Conservation (phyloP, 140 eudicot species). For the Anethum foeniculum region DNA sequence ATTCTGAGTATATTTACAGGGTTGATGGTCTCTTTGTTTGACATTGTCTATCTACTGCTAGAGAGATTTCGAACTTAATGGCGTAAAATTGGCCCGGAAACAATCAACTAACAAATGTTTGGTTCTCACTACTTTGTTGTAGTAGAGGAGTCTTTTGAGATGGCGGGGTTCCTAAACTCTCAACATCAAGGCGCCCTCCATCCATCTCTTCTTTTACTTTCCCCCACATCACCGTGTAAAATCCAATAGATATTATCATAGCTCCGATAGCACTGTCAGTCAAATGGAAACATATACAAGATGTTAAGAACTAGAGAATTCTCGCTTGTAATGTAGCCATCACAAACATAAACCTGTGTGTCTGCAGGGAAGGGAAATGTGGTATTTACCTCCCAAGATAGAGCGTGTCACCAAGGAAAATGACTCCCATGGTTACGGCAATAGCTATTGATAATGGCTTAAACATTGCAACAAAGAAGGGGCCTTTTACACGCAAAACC, state of each 20-base stretch:
- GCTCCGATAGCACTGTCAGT: slow-evolving; percentile 60
- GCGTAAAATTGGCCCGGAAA: background rate
- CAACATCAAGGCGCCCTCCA: slow-evolving; percentile 17
- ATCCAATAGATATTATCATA: slow-evolving; percentile 54
- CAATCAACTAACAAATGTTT: slow-evolving; percentile 13
- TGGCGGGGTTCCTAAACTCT: slow-evolving; percentile 26
- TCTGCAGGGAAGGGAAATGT: background rate
- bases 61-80: background rate
- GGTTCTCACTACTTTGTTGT: slow-evolving; percentile 28
- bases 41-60: background rate
- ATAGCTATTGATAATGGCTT: slow-evolving; percentile 80
- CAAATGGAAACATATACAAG: slow-evolving; percentile 4
- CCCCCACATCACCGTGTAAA: slow-evolving; percentile 85
- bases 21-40: background rate
- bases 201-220: slow-evolving; percentile 43
- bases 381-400: slow-evolving; percentile 44
- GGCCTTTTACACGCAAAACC: slow-evolving; percentile 70
- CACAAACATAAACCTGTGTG: background rate
- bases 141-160: slow-evolving; percentile 33
- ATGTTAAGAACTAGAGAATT: background rate
- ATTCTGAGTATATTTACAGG: background rate
- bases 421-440: slow-evolving; percentile 70
- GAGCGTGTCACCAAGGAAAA: slow-evolving; percentile 57
- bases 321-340: background rate
- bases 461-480: slow-evolving; percentile 86